Evolutionary conservation across 306 rosid species (phyloP).

Genomic region (Trifolium subterraneum): DNA sequence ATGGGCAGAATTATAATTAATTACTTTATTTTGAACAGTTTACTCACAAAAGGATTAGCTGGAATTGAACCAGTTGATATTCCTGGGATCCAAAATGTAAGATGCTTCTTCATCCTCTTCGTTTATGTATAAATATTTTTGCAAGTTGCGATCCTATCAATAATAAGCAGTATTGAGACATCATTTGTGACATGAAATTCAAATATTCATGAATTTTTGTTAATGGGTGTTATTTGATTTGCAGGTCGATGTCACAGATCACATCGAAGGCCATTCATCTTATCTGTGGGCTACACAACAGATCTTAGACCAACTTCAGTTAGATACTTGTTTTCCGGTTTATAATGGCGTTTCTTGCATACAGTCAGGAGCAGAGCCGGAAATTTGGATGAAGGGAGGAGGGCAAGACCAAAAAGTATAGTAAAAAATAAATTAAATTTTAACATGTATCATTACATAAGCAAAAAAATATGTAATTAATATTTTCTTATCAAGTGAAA

Average conservation of each 20-base stretch:
- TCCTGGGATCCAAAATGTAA: constrained; percentile 69
- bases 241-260: constrained; percentile 83
- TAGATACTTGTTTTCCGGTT: constrained; percentile 75
- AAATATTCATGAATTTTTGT: constrained; percentile 3
- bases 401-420: neutral
- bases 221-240: constrained; percentile 30
- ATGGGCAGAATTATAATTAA: neutral
- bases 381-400: neutral
- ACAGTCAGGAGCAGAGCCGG: constrained; percentile 5
- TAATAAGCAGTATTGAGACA: neutral
- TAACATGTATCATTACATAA: neutral
- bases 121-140: neutral
- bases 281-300: constrained; percentile 80
- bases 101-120: constrained; percentile 22
- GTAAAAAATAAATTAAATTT: neutral
- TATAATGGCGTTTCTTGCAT: constrained; percentile 44
- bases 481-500: neutral
- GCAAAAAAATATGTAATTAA: neutral
- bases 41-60: constrained; percentile 71
- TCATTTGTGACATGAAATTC: constrained; percentile 24
- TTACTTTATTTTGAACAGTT: constrained; percentile 47
- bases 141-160: constrained; percentile 12
- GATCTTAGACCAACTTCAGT: constrained; percentile 72
- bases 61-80: constrained; percentile 68
- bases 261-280: constrained; percentile 88